These are phyloP conservation scores for Claviceps fusiformis DNA, from an alignment of 2,329 filamentous ascomycete genomes.

Conservation along the genomic window DNA sequence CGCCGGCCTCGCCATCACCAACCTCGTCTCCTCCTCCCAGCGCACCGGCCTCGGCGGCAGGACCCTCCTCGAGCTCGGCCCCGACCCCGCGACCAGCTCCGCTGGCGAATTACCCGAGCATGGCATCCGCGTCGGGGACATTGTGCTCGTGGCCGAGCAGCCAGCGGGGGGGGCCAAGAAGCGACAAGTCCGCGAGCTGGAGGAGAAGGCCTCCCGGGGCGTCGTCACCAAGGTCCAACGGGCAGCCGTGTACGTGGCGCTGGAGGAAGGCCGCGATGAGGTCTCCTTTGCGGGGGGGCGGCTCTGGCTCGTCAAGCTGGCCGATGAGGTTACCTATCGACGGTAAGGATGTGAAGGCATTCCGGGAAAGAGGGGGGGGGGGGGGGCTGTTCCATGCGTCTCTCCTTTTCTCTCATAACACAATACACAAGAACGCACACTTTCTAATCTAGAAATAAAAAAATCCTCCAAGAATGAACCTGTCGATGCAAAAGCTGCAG, in stretches of 20 bases:
- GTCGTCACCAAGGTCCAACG: conserved; percentile 54
- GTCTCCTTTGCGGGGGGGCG: conserved; percentile 26
- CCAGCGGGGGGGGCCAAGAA: conserved; percentile 59
- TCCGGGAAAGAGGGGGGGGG: no score
- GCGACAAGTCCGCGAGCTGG: conserved; percentile 56
- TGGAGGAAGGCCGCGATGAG: conserved; percentile 50
- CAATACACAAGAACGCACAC: background rate
- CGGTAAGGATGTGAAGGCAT: conserved; percentile 22
- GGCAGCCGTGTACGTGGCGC: conserved; percentile 48
- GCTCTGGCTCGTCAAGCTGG: conserved; percentile 53
- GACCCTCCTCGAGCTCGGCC: conserved; percentile 66
- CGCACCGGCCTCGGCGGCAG: conserved; percentile 88
- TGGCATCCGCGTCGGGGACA: conserved; percentile 63
- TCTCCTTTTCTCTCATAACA: no score
- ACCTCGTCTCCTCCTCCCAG: conserved; percentile 59
- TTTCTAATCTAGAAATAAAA: background rate
- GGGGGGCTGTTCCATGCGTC: background rate
- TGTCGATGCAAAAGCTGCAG: conserved; percentile 44
- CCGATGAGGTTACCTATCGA: conserved; percentile 54
- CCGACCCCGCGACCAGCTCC: conserved; percentile 53
- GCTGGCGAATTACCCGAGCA: conserved; percentile 54
- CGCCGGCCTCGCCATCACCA: conserved; percentile 66
- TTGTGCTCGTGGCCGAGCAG: conserved; percentile 64
- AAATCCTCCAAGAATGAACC: conserved; percentile 38
- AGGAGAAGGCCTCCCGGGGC: conserved; percentile 53